These are phyloP conservation scores for Trichomonas tenax DNA, from an alignment of 208 protist species.

Conservation along the genomic window DNA sequence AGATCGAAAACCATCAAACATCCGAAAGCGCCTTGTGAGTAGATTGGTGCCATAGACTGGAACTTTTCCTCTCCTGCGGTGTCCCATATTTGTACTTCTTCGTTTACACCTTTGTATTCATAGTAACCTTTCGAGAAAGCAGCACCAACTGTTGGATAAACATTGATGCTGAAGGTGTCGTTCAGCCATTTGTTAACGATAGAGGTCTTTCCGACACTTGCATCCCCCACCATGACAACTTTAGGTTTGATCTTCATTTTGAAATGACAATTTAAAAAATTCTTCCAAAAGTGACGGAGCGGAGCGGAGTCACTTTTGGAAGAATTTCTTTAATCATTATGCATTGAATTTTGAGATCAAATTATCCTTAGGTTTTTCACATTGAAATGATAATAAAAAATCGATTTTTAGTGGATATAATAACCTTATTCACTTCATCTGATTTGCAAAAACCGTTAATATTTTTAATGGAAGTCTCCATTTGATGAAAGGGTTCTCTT, in stretches of 20 bases:
- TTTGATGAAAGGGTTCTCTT: too few species aligned
- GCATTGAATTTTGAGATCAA: too few species aligned
- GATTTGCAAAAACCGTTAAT: too few species aligned
- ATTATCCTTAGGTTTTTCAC: too few species aligned
- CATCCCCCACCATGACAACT: background rate
- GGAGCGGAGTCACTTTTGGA: too few species aligned
- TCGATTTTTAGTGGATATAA: too few species aligned
- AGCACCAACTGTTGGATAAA: background rate
- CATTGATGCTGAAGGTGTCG: background rate
- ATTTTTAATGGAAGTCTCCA: too few species aligned
- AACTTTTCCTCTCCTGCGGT: conserved; percentile 14
- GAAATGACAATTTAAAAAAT: too few species aligned
- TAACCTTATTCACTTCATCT: too few species aligned
- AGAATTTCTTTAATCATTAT: too few species aligned
- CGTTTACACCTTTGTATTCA: background rate
- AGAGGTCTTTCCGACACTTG: background rate
- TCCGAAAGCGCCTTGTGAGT: background rate
- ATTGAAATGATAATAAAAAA: too few species aligned
- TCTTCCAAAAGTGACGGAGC: too few species aligned
- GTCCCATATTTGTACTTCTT: background rate
- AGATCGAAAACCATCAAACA: background rate
- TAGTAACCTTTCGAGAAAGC: background rate
- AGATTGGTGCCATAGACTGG: background rate
- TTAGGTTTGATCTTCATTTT: background rate
- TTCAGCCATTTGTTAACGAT: background rate